phyloP scores from a whole-genome alignment of 805 yeast species.

The Brettanomyces custersianus region DNA sequence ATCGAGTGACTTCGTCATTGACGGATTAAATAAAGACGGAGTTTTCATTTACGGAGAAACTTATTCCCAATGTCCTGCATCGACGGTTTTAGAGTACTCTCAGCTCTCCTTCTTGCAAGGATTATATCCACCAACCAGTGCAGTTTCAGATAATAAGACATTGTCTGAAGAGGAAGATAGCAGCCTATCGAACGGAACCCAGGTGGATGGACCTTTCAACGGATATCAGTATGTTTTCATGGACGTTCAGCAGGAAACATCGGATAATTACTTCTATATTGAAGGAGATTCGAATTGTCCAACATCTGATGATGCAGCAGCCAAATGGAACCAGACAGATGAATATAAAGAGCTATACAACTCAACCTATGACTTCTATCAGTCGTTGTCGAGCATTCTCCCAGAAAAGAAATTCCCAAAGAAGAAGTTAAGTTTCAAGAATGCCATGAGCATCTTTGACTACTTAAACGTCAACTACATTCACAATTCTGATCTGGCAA shows the following conservation, averaged over 20 bases:
- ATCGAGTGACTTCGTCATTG: constrained; percentile 22
- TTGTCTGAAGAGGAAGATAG: constrained; percentile 23
- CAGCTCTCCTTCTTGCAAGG: constrained; percentile 39
- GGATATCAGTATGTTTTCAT: constrained; percentile 40
- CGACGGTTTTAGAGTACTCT: constrained; percentile 31
- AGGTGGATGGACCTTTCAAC: constrained; percentile 28
- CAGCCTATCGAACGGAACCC: constrained; percentile 31
- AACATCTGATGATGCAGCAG: constrained; percentile 25
- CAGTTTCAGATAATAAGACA: constrained; percentile 16
- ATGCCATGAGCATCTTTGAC: constrained; percentile 34
- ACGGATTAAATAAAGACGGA: constrained; percentile 26
- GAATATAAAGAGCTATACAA: constrained; percentile 25
- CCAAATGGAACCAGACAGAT: constrained; percentile 20
- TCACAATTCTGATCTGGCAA: constrained; percentile 31
- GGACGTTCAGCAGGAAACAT: constrained; percentile 26
- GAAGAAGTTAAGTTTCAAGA: constrained; percentile 27
- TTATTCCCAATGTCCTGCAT: constrained; percentile 28
- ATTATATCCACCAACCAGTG: constrained; percentile 33
- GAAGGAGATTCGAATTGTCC: constrained; percentile 37
- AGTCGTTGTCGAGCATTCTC: constrained; percentile 22
- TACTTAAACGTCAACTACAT: constrained; percentile 30
- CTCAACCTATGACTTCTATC: constrained; percentile 31
- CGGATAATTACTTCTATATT: constrained; percentile 32
- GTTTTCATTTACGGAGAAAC: constrained; percentile 28
- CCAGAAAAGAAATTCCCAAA: constrained; percentile 20